Conservation (phyloP, 2,329 filamentous ascomycete genomes). For the Orbilia quercus region DNA sequence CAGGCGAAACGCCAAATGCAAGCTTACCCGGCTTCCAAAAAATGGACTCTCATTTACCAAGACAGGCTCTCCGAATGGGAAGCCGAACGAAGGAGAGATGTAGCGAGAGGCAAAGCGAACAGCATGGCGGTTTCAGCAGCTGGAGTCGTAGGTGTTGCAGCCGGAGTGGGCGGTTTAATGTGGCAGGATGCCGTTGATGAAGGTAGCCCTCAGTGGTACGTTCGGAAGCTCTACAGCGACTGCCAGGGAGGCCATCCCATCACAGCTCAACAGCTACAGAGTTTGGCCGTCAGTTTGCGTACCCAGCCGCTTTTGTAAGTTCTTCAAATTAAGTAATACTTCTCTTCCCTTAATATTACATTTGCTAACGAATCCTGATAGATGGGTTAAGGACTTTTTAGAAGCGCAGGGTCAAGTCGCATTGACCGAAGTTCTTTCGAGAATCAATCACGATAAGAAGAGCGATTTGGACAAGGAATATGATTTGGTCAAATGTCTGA, state of each 20-base stretch:
- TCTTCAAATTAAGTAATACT: background rate
- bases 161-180: constrained; percentile 78
- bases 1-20: constrained; percentile 95
- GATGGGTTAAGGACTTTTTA: constrained; percentile 95
- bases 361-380: constrained; percentile 62
- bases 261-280: constrained; percentile 88
- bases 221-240: constrained; percentile 89
- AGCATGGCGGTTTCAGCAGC: constrained; percentile 64
- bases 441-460: constrained; percentile 81
- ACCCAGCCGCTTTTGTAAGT: constrained; percentile 81
- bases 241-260: constrained; percentile 73
- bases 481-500: constrained; percentile 96
- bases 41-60: constrained; percentile 97
- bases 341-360: constrained; percentile 10
- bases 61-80: constrained; percentile 93
- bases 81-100: constrained; percentile 88
- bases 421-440: constrained; percentile 89
- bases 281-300: constrained; percentile 90
- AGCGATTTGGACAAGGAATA: constrained; percentile 91
- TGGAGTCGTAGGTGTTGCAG: constrained; percentile 49
- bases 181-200: constrained; percentile 75
- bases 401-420: constrained; percentile 98
- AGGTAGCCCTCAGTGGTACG: constrained; percentile 97
- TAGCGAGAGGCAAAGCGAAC: constrained; percentile 77
- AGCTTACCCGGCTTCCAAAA: constrained; percentile 91